Base-by-base conservation (phyloP, 176 grass and related monocot genomes). In the Melocanna baccifera region DNA sequence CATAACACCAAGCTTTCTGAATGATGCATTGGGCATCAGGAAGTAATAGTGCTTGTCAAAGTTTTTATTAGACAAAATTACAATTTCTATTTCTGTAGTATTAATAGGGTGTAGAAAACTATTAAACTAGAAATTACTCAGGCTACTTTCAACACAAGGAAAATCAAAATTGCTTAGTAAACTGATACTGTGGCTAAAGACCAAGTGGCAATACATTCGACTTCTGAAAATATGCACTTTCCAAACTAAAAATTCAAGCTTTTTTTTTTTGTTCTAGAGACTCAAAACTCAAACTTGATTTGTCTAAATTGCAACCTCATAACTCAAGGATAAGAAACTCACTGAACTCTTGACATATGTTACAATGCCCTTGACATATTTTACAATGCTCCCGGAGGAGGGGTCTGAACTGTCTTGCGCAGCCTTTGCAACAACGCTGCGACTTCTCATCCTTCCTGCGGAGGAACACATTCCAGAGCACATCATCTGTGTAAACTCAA, bases 301-400 rank as follows among this genome's bases (percentile, higher is more conserved):
- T 25, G 13, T 34, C 10, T 69, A 65, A 28, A 62, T 16, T 58
- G 16, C 3, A 13, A 40, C 4, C 15, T 36, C n/a, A 2, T 45
- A 77, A 79, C 12, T 20, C 30, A 26, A 72, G 28, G 28, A 32
- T 19, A 23, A 86, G 29, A 81, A 78, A 92, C 93, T 98, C 87
- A 96, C 96, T 42, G 91, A 80, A 29, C 68, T 84, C 62, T 91
- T 84, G 55, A 95, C 83, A 55, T 83, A 91, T 90, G 84, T 92
- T 37, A 87, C 89, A 29, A 96, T n/a, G 87, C 91, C n/a, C 62
- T 91, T 84, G 55, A 95, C 83, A 55, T 83, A 91, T 90, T 86
- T 92, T 37, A 87, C 89, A 29, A 96, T n/a, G 87, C 91, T 96
- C 51, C 68, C 83, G 20, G 85, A 51, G 55, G 92, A 90, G 80